phyloP scores from a whole-genome alignment of 1,284 basidiomycete species.

The Papiliotrema flavescens region DNA sequence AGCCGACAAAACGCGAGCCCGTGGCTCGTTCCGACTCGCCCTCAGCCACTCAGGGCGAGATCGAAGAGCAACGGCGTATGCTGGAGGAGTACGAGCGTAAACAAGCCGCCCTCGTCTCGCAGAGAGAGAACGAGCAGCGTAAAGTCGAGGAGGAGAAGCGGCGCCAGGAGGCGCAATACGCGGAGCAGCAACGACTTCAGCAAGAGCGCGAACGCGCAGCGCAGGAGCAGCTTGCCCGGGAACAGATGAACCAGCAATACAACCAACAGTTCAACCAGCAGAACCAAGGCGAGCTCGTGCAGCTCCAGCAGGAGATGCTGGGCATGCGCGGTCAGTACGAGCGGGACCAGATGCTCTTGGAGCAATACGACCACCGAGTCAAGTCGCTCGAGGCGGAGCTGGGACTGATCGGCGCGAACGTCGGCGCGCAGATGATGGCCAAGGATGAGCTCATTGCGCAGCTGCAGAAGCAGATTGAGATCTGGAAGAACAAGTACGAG shows the following conservation, averaged over 20 bases:
- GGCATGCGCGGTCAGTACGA: conserved; percentile 96
- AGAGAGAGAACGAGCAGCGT: conserved; percentile 79
- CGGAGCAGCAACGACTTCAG: conserved; percentile 56
- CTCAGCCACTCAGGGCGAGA: conserved; percentile 67
- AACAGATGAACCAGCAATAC: conserved; percentile 62
- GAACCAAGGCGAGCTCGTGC: conserved; percentile 52
- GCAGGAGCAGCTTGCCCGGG: conserved; percentile 81
- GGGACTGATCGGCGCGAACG: conserved; percentile 69
- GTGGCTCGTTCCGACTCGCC: conserved; percentile 60
- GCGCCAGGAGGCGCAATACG: conserved; percentile 83
- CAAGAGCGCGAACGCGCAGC: conserved; percentile 85
- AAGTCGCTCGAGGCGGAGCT: conserved; percentile 95
- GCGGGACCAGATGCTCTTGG: conserved; percentile 94
- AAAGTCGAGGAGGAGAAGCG: conserved; percentile 71
- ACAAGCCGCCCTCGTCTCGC: conserved; percentile 73
- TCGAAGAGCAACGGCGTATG: conserved; percentile 90
- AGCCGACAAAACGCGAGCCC: conserved; percentile 50
- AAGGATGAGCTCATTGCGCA: conserved; percentile 97
- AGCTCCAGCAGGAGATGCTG: conserved; percentile 86
- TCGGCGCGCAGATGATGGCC: conserved; percentile 79
- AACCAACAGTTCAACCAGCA: conserved; percentile 56
- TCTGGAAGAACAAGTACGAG: conserved; percentile 99
- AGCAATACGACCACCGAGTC: conserved; percentile 95
- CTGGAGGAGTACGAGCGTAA: conserved; percentile 97
- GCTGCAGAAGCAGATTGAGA: conserved; percentile 91